phyloP scores from a whole-genome alignment of 768 basidiomycete genomes.

The Clitopilus passeckerianus region DNA sequence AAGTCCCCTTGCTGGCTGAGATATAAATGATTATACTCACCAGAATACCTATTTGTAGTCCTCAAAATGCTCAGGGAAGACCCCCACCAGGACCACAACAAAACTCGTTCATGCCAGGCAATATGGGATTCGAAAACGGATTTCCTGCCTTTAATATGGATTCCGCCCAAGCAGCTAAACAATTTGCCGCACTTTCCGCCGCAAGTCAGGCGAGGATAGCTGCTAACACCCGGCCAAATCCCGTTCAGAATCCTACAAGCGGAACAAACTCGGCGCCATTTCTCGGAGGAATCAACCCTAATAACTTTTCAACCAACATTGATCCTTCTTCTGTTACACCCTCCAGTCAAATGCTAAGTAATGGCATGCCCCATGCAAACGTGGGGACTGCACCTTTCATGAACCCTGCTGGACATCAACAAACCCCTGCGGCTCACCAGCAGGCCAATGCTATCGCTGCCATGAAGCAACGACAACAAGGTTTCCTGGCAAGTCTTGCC shows the following conservation, averaged over 20 bases:
- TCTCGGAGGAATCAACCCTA: constrained; percentile 55
- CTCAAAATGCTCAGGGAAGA: constrained; percentile 31
- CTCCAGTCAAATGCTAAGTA: constrained; percentile 38
- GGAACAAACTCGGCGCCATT: constrained; percentile 67
- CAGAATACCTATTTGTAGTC: constrained; percentile 16
- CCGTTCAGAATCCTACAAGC: constrained; percentile 29
- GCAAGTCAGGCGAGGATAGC: constrained; percentile 53
- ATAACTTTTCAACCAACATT: constrained; percentile 36
- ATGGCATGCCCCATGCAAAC: constrained; percentile 29
- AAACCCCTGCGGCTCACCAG: constrained; percentile 26
- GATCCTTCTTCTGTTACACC: constrained; percentile 33
- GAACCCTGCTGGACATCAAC: constrained; percentile 38
- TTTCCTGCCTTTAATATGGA: constrained; percentile 44
- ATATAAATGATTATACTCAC: constrained; percentile 7
- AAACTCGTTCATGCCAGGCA: constrained; percentile 23
- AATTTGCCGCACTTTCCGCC: constrained; percentile 74
- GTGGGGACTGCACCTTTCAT: constrained; percentile 35
- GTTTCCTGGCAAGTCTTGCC: constrained; percentile 59
- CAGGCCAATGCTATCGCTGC: constrained; percentile 27
- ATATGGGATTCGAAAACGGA: constrained; percentile 22
- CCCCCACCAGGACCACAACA: constrained; percentile 21
- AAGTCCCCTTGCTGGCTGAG: constrained; percentile 12
- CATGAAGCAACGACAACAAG: constrained; percentile 50
- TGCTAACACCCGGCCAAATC: constrained; percentile 37
- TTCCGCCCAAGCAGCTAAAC: constrained; percentile 65